Evolutionary conservation across 2,329 filamentous ascomycete genomes (phyloP).

Genomic region (Ophidiomyces ophidiicola): DNA sequence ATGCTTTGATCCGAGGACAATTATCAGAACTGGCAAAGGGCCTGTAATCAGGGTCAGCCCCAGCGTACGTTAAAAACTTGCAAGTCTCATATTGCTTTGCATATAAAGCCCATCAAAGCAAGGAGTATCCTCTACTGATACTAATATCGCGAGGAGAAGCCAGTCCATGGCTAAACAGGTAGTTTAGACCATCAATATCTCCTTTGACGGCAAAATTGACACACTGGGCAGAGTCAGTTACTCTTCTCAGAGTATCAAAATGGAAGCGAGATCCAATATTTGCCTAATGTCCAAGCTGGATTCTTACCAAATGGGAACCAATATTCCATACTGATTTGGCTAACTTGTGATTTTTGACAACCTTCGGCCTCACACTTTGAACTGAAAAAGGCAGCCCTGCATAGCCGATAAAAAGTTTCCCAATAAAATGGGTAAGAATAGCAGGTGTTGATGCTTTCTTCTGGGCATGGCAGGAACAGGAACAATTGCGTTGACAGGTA

Average conservation of each 20-base stretch:
- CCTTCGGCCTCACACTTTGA: slow-evolving; percentile 17
- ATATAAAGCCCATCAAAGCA: slow-evolving; percentile 26
- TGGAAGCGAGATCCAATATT: slow-evolving; percentile 18
- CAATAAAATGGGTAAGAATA: slow-evolving; percentile 18
- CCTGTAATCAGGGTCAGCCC: slow-evolving; percentile 24
- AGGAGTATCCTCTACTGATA: slow-evolving; percentile 23
- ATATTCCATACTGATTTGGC: slow-evolving; percentile 22
- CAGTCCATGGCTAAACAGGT: slow-evolving; percentile 21
- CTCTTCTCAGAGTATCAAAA: slow-evolving; percentile 21
- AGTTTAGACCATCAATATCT: slow-evolving; percentile 23
- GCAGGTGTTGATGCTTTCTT: slow-evolving; percentile 17
- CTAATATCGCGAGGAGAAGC: slow-evolving; percentile 27
- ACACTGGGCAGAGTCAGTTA: slow-evolving; percentile 22
- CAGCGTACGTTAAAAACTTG: slow-evolving; percentile 21
- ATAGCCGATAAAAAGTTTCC: slow-evolving; percentile 22
- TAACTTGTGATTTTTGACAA: slow-evolving; percentile 18
- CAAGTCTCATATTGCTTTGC: slow-evolving; percentile 24
- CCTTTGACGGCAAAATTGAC: slow-evolving; percentile 23
- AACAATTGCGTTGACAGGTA: slow-evolving; percentile 16
- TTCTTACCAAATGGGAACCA: slow-evolving; percentile 24
- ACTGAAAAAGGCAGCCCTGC: slow-evolving; percentile 21
- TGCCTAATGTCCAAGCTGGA: slow-evolving; percentile 19
- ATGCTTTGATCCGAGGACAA: slow-evolving; percentile 20
- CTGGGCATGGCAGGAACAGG: slow-evolving; percentile 18
- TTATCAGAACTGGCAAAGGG: slow-evolving; percentile 19